Evolutionary conservation across 352 stramenopile species (phyloP), one percentile per base, ranked within the genome.

Genomic region (Plasmopara viticola): DNA sequence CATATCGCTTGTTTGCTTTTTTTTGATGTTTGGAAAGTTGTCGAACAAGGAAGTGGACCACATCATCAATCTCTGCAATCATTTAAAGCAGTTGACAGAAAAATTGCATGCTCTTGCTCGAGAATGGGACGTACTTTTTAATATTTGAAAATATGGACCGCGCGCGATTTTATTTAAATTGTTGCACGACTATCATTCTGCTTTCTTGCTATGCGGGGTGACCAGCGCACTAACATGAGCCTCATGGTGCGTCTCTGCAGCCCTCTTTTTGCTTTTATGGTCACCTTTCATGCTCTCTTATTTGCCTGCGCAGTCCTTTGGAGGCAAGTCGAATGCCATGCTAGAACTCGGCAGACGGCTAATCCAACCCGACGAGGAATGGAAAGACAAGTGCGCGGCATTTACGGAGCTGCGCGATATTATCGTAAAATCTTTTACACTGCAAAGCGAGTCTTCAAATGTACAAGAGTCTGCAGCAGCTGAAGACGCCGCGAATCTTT

Each of bases 311-410:
- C 12, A 86, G 72, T 66, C 67, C n/a, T 68, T 79, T 51, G 69
- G 58, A 33, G 70, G 74, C n/a, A 62, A 66, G 45, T 71, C 64
- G 49, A 83, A 83, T 49, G 54, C 55, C 14, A 29, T 84, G 33
- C 28, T 80, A 42, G 67, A 81, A 60, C 51, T 86, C 38, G 70
- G 61, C 43, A 75, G 69, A 51, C 68, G 75, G 38, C 68, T 84
- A 53, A 59, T 67, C 53, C 59, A 69, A 35, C 57, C 60, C 5
- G 75, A 86, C 18, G 73, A 84, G 44, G 66, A 76, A 59, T 86
- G 75, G 72, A 66, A 75, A 46, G 68, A 78, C 51, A 81, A 81
- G 42, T 84, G 75, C 49, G 58, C 58, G 14, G 70, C 75, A 35
- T 69, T 86, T 48, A 54, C 53, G 12, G 70, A 81, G 45, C 54